A percentile compares a stretch with the other conserved stretches of the same genome.
Evolutionary conservation across 805 yeast species (phyloP).

Genomic region (Yamadazyma tumulicola): DNA sequence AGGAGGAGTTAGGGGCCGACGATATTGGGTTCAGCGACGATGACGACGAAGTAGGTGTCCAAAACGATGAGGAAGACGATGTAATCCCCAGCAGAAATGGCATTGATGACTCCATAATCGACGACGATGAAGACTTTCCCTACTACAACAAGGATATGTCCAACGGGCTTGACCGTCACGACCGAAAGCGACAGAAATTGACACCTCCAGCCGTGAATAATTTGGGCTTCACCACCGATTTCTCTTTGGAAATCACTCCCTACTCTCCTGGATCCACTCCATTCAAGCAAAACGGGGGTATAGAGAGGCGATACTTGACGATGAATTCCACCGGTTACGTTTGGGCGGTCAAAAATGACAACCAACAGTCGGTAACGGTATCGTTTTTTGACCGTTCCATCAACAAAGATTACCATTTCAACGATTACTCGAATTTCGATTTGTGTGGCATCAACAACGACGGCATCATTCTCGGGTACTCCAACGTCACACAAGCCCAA

Average conservation of each 20-base stretch:
- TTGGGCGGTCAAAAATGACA: conserved; percentile 57
- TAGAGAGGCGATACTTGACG: conserved; percentile 69
- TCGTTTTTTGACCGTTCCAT: conserved; percentile 77
- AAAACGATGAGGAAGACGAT: conserved; percentile 5
- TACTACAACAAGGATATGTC: conserved; percentile 23
- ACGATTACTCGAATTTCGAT: conserved; percentile 69
- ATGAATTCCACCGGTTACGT: conserved; percentile 81
- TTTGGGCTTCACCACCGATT: neutral
- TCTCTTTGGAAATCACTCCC: conserved; percentile 41
- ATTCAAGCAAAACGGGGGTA: conserved; percentile 19
- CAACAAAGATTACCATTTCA: conserved; percentile 81
- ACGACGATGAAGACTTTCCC: conserved; percentile 23
- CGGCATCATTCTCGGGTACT: conserved; percentile 59
- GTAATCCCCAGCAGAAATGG: conserved; percentile 11
- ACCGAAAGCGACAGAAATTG: conserved; percentile 22
- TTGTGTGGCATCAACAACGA: conserved; percentile 66
- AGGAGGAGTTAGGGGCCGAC: conserved; percentile 15
- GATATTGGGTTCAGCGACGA: conserved; percentile 14
- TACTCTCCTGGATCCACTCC: conserved; percentile 90
- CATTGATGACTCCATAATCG: conserved; percentile 28
- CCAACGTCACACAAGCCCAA: conserved; percentile 22
- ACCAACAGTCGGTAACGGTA: conserved; percentile 70
- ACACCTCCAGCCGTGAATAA: neutral
- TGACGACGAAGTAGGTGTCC: conserved; percentile 8
- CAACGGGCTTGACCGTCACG: conserved; percentile 13